Evolutionary conservation across 2,329 filamentous ascomycete species (phyloP).

Genomic region (Calonectria pseudoreteaudii): DNA sequence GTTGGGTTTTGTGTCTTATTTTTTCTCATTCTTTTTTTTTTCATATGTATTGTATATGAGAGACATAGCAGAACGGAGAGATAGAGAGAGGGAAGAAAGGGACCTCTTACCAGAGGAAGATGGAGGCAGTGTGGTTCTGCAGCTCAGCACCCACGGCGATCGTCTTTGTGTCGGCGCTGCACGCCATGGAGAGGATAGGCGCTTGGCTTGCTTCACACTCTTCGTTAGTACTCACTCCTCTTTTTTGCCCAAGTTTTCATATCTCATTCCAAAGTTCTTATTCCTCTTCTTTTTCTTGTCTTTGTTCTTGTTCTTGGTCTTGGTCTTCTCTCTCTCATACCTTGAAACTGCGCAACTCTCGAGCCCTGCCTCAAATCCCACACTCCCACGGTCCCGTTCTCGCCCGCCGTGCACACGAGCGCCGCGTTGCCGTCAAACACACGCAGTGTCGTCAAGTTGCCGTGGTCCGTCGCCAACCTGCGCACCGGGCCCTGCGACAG

Average conservation of each 20-base stretch:
- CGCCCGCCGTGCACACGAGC: slow-evolving; percentile 76
- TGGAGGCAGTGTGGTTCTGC: slow-evolving; percentile 70
- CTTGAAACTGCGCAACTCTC: slow-evolving; percentile 58
- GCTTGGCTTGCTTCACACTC: slow-evolving; percentile 53
- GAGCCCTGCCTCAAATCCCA: slow-evolving; percentile 72
- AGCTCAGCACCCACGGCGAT: slow-evolving; percentile 81
- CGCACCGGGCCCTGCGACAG: slow-evolving; percentile 64
- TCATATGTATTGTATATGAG: too few species aligned
- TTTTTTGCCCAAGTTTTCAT: too few species aligned
- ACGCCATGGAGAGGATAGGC: slow-evolving; percentile 74
- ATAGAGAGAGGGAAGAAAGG: too few species aligned
- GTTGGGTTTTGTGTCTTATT: too few species aligned
- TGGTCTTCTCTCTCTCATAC: slow-evolving; percentile 53
- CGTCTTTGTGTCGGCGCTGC: slow-evolving; percentile 65
- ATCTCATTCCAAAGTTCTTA: too few species aligned
- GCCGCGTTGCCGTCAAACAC: slow-evolving; percentile 64
- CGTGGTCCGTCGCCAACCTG: slow-evolving; percentile 64
- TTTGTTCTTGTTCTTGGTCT: too few species aligned
- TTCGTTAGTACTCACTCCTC: neutral
- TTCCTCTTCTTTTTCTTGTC: too few species aligned
- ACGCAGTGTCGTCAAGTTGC: slow-evolving; percentile 73
- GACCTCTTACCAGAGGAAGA: slow-evolving; percentile 68
- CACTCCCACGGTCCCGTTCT: slow-evolving; percentile 74
- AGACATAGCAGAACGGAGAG: too few species aligned
- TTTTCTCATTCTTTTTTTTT: too few species aligned